These are phyloP conservation scores for Globisporangium ultimum DNA, from an alignment of 352 stramenopile genomes.

Conservation along the genomic window DNA sequence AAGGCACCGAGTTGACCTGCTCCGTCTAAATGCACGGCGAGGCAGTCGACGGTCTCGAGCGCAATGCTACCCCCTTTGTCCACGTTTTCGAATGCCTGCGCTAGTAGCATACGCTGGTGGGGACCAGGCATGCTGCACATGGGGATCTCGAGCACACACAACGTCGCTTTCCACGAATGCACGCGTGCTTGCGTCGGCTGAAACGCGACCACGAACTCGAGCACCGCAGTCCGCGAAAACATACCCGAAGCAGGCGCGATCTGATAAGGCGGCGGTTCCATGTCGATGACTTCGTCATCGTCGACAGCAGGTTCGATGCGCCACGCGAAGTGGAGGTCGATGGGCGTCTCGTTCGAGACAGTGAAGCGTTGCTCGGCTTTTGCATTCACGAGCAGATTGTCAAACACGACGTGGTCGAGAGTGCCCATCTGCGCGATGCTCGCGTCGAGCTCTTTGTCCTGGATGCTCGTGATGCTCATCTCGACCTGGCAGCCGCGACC, in stretches of 20 bases:
- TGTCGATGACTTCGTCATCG: background rate
- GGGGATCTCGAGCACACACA: slow-evolving; percentile 45
- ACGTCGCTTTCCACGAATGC: slow-evolving; percentile 28
- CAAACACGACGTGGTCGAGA: slow-evolving; percentile 51
- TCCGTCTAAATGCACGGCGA: slow-evolving; percentile 10
- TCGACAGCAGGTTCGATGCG: slow-evolving; percentile 20
- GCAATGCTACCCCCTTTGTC: slow-evolving; percentile 2
- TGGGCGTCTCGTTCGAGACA: slow-evolving; percentile 62
- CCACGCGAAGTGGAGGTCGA: slow-evolving; percentile 63
- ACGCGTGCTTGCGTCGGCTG: slow-evolving; percentile 19
- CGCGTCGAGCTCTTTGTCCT: slow-evolving; percentile 41
- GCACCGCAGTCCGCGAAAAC: slow-evolving; percentile 31
- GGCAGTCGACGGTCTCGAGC: slow-evolving; percentile 5
- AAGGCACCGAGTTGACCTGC: slow-evolving; percentile 11
- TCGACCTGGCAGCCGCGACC: slow-evolving; percentile 70
- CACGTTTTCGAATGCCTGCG: slow-evolving; percentile 25
- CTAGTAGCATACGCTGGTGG: slow-evolving; percentile 33
- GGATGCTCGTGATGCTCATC: slow-evolving; percentile 40
- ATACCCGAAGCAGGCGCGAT: slow-evolving; percentile 38
- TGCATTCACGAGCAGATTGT: slow-evolving; percentile 32
- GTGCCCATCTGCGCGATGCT: slow-evolving; percentile 39
- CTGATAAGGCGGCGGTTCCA: slow-evolving; percentile 24
- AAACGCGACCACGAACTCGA: slow-evolving; percentile 51
- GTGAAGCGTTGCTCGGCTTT: slow-evolving; percentile 33
- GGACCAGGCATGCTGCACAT: slow-evolving; percentile 50